Evolutionary conservation across 257 asterid genomes (phyloP).

Genomic region (Solanum sparsipilum): DNA sequence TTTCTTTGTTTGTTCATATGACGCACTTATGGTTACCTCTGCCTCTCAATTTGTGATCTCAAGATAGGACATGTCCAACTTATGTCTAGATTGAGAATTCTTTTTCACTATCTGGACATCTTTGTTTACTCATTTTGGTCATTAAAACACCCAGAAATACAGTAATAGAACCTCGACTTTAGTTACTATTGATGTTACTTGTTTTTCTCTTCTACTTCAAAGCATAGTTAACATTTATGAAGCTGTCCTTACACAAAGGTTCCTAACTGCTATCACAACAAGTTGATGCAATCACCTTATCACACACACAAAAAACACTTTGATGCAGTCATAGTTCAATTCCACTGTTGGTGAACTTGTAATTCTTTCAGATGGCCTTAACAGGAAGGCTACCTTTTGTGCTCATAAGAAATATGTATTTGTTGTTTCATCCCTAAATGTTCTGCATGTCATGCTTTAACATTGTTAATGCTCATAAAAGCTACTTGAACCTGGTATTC

Average conservation of each 20-base stretch:
- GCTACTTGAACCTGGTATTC: not conserved
- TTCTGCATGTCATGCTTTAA: not conserved
- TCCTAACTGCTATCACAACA: not conserved
- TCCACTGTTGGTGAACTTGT: not conserved
- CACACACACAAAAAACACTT: not conserved
- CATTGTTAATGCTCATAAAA: not conserved
- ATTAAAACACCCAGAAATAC: not conserved
- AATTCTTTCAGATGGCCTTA: not conserved
- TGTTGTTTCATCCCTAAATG: not conserved
- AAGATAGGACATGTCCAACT: not conserved
- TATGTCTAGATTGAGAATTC: not conserved
- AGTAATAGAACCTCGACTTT: not conserved
- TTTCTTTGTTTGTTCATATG: not conserved
- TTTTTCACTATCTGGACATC: not conserved
- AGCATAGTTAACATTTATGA: not conserved
- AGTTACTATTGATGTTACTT: not conserved
- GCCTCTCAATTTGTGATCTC: not conserved
- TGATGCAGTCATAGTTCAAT: not conserved
- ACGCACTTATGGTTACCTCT: not conserved
- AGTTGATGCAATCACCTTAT: not conserved
- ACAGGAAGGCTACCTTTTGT: not conserved
- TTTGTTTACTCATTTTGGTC: not conserved
- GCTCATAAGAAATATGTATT: not conserved
- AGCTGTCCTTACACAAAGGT: not conserved
- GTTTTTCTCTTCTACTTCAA: not conserved